These are phyloP conservation scores for Hyaloscypha finlandica DNA, from an alignment of 495 filamentous ascomycete genomes.

Conservation along the genomic window DNA sequence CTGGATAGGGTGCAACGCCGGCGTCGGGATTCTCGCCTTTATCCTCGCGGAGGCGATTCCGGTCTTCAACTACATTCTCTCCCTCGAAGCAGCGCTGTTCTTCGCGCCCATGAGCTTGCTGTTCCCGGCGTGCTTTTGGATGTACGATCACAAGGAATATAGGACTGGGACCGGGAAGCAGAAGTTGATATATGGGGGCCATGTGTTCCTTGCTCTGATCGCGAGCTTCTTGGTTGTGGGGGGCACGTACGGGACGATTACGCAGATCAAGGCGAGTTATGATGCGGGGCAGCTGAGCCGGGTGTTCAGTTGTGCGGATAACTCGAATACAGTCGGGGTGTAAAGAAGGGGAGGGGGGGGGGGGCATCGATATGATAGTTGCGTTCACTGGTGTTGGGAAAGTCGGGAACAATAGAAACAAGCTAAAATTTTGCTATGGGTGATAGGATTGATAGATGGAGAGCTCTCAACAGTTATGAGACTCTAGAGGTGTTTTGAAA, in stretches of 20 bases:
- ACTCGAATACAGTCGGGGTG: constrained; percentile 2
- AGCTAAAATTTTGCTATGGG: no score
- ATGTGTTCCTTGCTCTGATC: constrained; percentile 30
- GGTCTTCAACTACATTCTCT: constrained; percentile 30
- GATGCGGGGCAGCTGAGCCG: constrained; percentile 16
- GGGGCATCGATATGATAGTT: no score
- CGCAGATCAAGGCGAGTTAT: constrained; percentile 34
- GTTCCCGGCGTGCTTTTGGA: constrained; percentile 46
- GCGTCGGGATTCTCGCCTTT: constrained; percentile 26
- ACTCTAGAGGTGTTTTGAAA: no score
- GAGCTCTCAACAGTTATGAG: no score
- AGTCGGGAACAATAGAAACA: no score
- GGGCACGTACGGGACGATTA: constrained; percentile 37
- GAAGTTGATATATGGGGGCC: constrained; percentile 26
- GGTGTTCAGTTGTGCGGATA: constrained; percentile 9
- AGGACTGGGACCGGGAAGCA: constrained; percentile 29
- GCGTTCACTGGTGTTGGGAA: no score
- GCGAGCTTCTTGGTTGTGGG: constrained; percentile 34
- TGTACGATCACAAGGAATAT: constrained; percentile 44
- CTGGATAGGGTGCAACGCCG: constrained; percentile 36
- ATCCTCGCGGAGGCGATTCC: constrained; percentile 39
- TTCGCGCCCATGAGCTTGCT: constrained; percentile 43
- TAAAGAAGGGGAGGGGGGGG: background rate
- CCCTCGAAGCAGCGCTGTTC: constrained; percentile 10
- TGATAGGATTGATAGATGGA: no score